Percentiles rank a stretch among this genome's conserved stretches.
These are phyloP conservation scores for Tripidium arundinaceum DNA, from an alignment of 202 grass and related monocot species.

Conservation along the genomic window DNA sequence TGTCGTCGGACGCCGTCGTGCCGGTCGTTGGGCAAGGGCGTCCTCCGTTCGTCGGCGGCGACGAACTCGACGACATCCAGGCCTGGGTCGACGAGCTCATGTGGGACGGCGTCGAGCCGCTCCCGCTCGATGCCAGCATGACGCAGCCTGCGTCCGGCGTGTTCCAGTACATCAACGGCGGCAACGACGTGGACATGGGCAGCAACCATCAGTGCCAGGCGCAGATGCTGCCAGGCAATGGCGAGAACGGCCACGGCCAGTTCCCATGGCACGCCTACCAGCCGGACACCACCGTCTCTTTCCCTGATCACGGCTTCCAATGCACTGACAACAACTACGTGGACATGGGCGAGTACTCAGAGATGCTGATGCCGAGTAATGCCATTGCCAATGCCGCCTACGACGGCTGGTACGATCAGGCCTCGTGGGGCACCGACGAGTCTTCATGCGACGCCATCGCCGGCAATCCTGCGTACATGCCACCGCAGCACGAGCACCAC, in stretches of 20 bases:
- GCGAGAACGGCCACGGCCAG: not conserved
- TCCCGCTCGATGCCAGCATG: not conserved
- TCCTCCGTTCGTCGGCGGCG: not conserved
- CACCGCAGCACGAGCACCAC: not conserved
- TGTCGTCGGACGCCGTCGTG: not conserved
- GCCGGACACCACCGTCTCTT: not conserved
- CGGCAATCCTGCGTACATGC: not conserved
- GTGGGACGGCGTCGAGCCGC: not conserved
- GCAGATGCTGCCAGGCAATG: not conserved
- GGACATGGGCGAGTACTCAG: not conserved
- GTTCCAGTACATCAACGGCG: not conserved
- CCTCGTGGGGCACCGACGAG: not conserved
- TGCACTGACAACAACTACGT: slow-evolving; percentile 1
- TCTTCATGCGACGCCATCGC: not conserved
- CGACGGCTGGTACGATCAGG: not conserved
- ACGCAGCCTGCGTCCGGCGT: not conserved
- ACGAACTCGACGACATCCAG: not conserved
- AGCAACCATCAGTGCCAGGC: not conserved
- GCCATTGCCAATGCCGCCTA: not conserved
- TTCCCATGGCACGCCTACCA: slow-evolving; percentile 8
- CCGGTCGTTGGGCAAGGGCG: not conserved
- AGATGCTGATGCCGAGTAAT: not conserved
- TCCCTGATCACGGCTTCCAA: not conserved
- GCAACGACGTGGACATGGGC: not conserved
- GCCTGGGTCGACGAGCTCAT: not conserved